Evolutionary conservation across 2,329 filamentous ascomycete species (phyloP), one percentile per base, ranked within the genome.

Genomic region (Curvularia spicifera): DNA sequence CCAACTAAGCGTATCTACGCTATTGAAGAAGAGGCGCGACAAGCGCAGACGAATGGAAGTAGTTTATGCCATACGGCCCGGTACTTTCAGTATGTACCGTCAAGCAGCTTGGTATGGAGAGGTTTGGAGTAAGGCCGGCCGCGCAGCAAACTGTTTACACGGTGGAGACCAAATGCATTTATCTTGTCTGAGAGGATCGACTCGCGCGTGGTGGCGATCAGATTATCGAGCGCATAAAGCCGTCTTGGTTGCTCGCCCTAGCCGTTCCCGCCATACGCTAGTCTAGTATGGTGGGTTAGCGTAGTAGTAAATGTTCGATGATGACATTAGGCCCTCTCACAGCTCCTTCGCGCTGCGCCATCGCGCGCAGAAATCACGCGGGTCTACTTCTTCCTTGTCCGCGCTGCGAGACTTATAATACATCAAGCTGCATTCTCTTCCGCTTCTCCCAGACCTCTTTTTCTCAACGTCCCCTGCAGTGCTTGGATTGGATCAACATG

Each of bases 401-500:
- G 37, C 37, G 37, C 37, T 40, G 37, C 15, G 37, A 40, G n/a
- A 40, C 10, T 40, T 40, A 9, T 40, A 15, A 40, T 40, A 40
- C 37, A 15, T 40, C 4, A 40, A 40, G 37, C 37, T 40, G 37
- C 8, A 40, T 40, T 40, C 18, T 40, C n/a, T 40, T 40, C 37
- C n/a, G 37, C 37, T 40, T 40, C 37, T 40, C 37, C 8, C 37
- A 40, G 37, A 40, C 37, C 37, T 40, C 37, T 40, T 15, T 40
- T 40, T 40, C 37, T 15, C 37, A 40, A 18, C 37, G 15, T 20
- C 37, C 37, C 37, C 37, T 40, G n/a, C 37, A 18, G 37, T 40
- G 37, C 37, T 40, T 40, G n/a, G 37, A 40, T 40, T 37, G 28
- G 35, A 29, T 51, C 51, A 54, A 48, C 35, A 63, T 59, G 57